Evolutionary conservation across 2,329 filamentous ascomycete species (phyloP).

Genomic region (Didymella sp.): DNA sequence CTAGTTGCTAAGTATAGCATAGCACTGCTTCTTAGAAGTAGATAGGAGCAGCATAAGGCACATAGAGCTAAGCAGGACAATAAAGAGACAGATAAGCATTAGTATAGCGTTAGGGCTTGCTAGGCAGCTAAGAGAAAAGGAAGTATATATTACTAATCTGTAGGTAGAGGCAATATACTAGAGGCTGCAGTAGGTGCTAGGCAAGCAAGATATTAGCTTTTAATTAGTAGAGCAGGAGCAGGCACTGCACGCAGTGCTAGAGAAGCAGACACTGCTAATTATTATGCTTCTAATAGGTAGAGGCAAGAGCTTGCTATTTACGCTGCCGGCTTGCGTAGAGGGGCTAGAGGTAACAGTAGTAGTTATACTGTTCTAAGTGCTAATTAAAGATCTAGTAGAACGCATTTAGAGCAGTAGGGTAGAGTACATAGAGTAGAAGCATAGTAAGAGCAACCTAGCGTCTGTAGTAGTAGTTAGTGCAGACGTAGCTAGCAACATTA

Average conservation of each 20-base stretch:
- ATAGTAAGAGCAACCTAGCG: conserved; percentile 17
- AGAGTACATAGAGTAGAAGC: conserved; percentile 9
- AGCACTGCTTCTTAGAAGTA: too few species aligned
- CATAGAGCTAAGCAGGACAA: neutral
- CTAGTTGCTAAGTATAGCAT: too few species aligned
- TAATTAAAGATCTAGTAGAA: conserved; percentile 21
- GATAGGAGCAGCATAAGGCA: too few species aligned
- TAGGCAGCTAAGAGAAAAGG: neutral
- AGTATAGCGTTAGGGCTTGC: neutral
- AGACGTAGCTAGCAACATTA: too few species aligned
- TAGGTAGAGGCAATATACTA: neutral
- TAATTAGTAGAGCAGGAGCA: too few species aligned
- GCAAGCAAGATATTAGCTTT: too few species aligned
- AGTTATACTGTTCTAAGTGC: conserved; percentile 26
- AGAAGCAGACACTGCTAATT: too few species aligned
- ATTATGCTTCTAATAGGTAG: too few species aligned
- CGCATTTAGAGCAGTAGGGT: neutral
- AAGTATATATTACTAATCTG: neutral
- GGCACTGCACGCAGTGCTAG: too few species aligned
- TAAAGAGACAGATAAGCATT: neutral
- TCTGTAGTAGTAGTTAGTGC: neutral
- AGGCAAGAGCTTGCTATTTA: too few species aligned
- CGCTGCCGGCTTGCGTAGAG: too few species aligned
- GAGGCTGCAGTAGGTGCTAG: conserved; percentile 7
- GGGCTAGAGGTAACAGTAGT: too few species aligned